Base-by-base conservation (phyloP, 2,329 filamentous ascomycete species). In the Aspergillus awamori region DNA sequence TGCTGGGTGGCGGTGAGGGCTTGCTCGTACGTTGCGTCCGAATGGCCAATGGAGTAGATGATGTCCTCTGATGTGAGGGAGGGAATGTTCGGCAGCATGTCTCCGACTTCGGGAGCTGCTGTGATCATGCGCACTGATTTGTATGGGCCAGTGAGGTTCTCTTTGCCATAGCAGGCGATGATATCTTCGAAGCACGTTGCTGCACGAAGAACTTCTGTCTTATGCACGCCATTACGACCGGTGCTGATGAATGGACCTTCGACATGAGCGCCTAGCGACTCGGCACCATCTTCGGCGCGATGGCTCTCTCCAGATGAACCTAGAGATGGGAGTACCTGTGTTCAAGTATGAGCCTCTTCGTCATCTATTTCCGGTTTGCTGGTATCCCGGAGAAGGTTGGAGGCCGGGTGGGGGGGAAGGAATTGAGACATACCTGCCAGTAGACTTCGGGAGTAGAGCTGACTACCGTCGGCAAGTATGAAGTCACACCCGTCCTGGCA, bases 171-270 rank as follows among this genome's bases (percentile, higher is more conserved):
- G 67, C 77, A 80, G 17, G 74, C 65, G 54, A 77, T 67, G 8
- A 81, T 67, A 64, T 93, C 89, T 10, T 82, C 73, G 60, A 93
- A 84, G 26, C 82, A 85, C 43, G 86, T 77, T 10, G 86, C 89
- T 53, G 86, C 79, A 43, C 83, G 86, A 48, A 97, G 83, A 15
- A 95, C 89, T 59, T 88, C 84, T 17, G 84, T 80, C 71, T 90
- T 91, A 81, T 97, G 93, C 39, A 96, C 89, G 54, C 93, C 93
- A 71, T 96, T 96, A 74, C 94, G 94, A 51, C 86, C 86, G 0
- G 90, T 88, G 69, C 82, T 91, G 58, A 97, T 83, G 77, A 97
- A 97, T 0, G 93, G 93, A 0, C 93, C 93, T 81, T 97, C 93
- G 73, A 91, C 90, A 72, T 97, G 93, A 3, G 93, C 93, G 30